Evolutionary conservation across 2,329 filamentous ascomycete species (phyloP).

Genomic region (Rhytidhysteron rufulum): DNA sequence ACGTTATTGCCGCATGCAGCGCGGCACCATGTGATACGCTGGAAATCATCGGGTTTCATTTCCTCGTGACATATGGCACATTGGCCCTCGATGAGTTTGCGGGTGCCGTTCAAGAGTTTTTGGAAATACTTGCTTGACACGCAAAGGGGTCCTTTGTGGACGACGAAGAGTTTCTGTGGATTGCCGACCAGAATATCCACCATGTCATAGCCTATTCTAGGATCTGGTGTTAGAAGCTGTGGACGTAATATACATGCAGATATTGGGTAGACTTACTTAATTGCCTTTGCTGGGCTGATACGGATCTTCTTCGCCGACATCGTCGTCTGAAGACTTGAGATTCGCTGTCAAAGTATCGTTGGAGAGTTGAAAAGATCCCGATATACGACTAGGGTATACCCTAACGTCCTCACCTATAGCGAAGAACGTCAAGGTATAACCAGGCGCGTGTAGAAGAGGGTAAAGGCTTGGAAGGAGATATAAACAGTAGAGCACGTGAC

Average conservation of each 20-base stretch:
- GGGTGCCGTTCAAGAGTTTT: constrained; percentile 9
- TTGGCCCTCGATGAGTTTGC: constrained; percentile 11
- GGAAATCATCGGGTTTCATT: constrained; percentile 2
- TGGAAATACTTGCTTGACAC: constrained; percentile 14
- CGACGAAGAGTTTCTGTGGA: constrained; percentile 7
- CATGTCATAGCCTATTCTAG: constrained; percentile 1
- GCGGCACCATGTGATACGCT: constrained; percentile 14
- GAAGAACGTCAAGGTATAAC: too few relatives aligned
- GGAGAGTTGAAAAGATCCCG: too few relatives aligned
- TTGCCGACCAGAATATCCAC: constrained; percentile 5
- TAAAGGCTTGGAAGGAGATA: too few relatives aligned
- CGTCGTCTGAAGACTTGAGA: too few relatives aligned
- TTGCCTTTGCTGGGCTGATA: not conserved
- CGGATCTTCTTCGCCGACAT: not conserved
- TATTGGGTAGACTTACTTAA: not conserved
- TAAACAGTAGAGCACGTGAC: too few relatives aligned
- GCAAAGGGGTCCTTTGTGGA: constrained; percentile 20
- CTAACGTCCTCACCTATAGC: too few relatives aligned
- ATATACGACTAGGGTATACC: too few relatives aligned
- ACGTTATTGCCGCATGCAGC: constrained; percentile 14
- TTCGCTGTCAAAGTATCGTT: too few relatives aligned
- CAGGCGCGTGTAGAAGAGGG: too few relatives aligned
- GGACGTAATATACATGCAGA: not conserved
- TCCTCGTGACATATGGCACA: constrained; percentile 16
- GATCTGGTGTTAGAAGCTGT: not conserved